phyloP scores from a whole-genome alignment of 2,329 filamentous ascomycete genomes.

The Diaporthe citrichinensis region DNA sequence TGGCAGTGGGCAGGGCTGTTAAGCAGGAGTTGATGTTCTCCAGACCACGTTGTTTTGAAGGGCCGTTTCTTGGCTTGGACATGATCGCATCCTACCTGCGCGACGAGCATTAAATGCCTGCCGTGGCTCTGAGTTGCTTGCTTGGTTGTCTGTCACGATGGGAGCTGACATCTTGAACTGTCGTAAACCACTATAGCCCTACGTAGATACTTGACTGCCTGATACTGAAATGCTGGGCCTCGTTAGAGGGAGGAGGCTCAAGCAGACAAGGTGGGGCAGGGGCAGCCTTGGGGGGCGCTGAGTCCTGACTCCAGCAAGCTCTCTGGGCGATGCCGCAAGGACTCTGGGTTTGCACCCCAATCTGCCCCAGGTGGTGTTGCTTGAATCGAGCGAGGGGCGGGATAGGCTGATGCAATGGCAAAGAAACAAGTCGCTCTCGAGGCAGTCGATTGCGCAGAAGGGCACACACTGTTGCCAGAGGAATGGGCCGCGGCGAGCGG shows the following conservation, averaged over 20 bases:
- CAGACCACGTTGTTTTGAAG: constrained; percentile 29
- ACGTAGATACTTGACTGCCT: constrained; percentile 41
- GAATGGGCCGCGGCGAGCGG: constrained; percentile 13
- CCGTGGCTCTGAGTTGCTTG: constrained; percentile 15
- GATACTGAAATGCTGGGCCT: constrained; percentile 33
- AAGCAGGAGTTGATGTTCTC: constrained; percentile 8
- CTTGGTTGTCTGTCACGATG: constrained; percentile 27
- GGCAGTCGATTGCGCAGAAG: constrained; percentile 6
- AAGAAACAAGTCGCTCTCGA: constrained; percentile 1
- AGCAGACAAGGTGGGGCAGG: constrained; percentile 31
- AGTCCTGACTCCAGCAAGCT: constrained; percentile 21
- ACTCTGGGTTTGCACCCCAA: constrained; percentile 1
- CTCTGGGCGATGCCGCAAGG: constrained; percentile 7
- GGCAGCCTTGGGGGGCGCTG: constrained; percentile 13
- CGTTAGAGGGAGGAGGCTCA: constrained; percentile 24
- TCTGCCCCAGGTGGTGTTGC: constrained; percentile 25
- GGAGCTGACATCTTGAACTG: constrained; percentile 6
- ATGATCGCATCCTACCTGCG: neutral
- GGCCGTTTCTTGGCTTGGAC: neutral
- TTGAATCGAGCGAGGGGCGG: neutral
- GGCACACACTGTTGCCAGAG: constrained; percentile 1
- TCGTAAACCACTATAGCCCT: constrained; percentile 41
- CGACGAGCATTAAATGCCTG: constrained; percentile 29
- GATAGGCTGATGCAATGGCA: neutral
- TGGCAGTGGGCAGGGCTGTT: neutral